phyloP scores from a whole-genome alignment of 179 eudicot genomes.

The Heliamphora pulchella region DNA sequence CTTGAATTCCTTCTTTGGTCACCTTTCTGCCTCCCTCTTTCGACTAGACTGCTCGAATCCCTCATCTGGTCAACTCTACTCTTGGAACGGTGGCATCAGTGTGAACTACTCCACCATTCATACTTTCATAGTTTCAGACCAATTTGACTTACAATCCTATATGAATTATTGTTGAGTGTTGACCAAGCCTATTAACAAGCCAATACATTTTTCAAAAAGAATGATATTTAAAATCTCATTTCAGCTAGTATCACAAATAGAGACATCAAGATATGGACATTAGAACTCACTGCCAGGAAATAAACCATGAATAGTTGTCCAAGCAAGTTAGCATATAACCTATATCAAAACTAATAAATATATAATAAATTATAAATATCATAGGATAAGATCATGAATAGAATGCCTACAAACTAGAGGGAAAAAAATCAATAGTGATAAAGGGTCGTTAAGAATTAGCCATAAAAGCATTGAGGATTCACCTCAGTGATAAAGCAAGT shows the following conservation, averaged over 20 bases:
- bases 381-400: neutral
- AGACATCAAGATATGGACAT: constrained; percentile 7
- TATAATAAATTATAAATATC: neutral
- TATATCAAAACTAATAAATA: neutral
- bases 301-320: neutral
- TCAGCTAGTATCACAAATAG: constrained; percentile 3
- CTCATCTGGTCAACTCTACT: too few species aligned
- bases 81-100: too few species aligned
- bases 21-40: too few species aligned
- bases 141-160: too few species aligned
- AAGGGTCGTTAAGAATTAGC: neutral
- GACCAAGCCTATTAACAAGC: neutral
- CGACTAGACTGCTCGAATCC: too few species aligned
- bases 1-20: too few species aligned
- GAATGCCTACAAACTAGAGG: neutral
- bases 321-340: constrained; percentile 7
- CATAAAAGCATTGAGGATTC: constrained; percentile 14
- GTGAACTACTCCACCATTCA: too few species aligned
- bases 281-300: constrained; percentile 13
- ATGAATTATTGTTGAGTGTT: neutral
- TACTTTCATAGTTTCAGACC: too few species aligned
- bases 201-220: constrained; percentile 2
- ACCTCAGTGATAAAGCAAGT: constrained; percentile 80
- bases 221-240: neutral
- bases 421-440: neutral